phyloP scores from a whole-genome alignment of 176 grass and related monocot genomes.

The Oryza meridionalis region DNA sequence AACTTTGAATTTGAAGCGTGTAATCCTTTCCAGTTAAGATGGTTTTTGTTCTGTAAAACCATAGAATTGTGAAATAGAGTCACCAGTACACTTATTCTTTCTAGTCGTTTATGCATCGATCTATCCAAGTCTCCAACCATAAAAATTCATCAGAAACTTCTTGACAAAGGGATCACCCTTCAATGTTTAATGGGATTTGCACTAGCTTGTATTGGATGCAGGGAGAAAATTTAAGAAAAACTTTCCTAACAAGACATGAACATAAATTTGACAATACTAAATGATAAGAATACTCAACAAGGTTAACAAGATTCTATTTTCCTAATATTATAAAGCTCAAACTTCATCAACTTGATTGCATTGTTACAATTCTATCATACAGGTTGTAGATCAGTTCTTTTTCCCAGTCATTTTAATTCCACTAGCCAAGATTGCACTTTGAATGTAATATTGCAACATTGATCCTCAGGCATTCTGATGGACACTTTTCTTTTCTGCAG shows the following conservation, averaged over 20 bases:
- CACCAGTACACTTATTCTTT: not conserved
- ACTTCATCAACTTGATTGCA: conserved; percentile 3
- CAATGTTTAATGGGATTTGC: not conserved
- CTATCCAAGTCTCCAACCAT: not conserved
- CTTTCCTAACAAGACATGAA: not conserved
- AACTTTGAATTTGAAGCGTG: conserved; percentile 12
- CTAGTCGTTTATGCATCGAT: not conserved
- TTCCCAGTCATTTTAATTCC: too few species aligned
- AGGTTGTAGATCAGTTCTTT: too few species aligned
- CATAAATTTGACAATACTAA: not conserved
- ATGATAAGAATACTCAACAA: conserved; percentile 15
- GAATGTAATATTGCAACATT: conserved; percentile 12
- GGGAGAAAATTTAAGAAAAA: not conserved
- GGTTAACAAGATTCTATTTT: not conserved
- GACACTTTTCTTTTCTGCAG: conserved; percentile 45
- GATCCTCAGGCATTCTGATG: conserved; percentile 42
- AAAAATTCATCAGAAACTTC: not conserved
- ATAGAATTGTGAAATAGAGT: conserved; percentile 20
- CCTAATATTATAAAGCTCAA: not conserved
- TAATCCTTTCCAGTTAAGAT: conserved; percentile 15
- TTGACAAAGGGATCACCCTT: not conserved
- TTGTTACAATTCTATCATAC: not conserved
- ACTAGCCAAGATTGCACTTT: not conserved
- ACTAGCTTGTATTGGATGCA: not conserved
- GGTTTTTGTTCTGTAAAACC: not conserved